phyloP scores from a whole-genome alignment of 345 rosid genomes.

The Raphanus raphanistrum region DNA sequence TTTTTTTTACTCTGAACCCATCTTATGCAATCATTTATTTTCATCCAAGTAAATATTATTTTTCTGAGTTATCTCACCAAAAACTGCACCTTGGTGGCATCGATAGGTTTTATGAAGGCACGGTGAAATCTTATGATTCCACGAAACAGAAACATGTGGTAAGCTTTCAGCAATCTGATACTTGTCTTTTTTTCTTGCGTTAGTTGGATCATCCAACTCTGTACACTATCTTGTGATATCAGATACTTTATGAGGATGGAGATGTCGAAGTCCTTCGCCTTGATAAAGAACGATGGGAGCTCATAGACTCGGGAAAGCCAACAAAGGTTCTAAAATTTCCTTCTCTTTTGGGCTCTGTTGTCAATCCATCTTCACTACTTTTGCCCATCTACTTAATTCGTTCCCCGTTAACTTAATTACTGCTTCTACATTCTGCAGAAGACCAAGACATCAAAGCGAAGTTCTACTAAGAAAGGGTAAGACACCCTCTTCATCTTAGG shows the following conservation, averaged over 20 bases:
- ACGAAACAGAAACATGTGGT: slow-evolving; percentile 86
- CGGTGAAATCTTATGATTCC: slow-evolving; percentile 84
- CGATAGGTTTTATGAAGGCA: slow-evolving; percentile 91
- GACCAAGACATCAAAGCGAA: slow-evolving; percentile 45
- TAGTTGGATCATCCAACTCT: not conserved
- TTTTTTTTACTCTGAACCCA: slow-evolving; percentile 4
- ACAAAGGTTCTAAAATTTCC: slow-evolving; percentile 52
- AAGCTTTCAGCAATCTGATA: slow-evolving; percentile 37
- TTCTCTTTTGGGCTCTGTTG: slow-evolving; percentile 22
- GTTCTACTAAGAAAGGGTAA: slow-evolving; percentile 53
- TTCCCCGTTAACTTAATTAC: not conserved
- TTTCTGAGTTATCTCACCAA: slow-evolving; percentile 11
- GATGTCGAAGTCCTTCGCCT: slow-evolving; percentile 90
- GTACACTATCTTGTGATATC: slow-evolving; percentile 14
- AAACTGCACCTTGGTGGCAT: slow-evolving; percentile 24
- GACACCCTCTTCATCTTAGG: slow-evolving; percentile 5
- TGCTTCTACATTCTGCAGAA: slow-evolving; percentile 51
- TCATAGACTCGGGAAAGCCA: slow-evolving; percentile 56
- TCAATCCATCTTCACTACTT: slow-evolving; percentile 22
- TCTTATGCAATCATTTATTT: slow-evolving; percentile 10
- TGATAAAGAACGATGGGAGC: slow-evolving; percentile 91
- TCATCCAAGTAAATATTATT: not conserved
- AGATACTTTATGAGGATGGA: slow-evolving; percentile 92
- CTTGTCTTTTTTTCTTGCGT: slow-evolving; percentile 9
- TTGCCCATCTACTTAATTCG: not conserved